These are phyloP conservation scores for Lindgomyces ingoldianus DNA, from an alignment of 495 filamentous ascomycete genomes.

Conservation along the genomic window DNA sequence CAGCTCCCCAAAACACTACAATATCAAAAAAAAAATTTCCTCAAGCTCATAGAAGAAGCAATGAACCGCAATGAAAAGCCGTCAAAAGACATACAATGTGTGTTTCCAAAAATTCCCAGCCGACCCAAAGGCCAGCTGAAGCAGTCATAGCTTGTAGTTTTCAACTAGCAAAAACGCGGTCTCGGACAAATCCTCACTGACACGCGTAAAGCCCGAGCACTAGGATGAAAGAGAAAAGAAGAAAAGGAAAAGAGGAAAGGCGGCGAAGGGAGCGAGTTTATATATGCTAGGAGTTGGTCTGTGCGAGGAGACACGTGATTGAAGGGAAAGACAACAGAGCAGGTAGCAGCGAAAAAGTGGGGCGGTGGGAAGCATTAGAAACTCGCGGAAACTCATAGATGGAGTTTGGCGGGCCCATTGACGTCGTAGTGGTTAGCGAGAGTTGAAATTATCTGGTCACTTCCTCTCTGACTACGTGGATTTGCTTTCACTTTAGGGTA, in stretches of 20 bases:
- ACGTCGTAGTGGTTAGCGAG: too few species aligned
- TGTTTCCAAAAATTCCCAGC: constrained; percentile 28
- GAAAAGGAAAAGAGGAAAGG: not conserved
- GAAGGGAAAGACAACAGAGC: too few species aligned
- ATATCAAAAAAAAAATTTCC: too few species aligned
- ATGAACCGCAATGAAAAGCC: not conserved
- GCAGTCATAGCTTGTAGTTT: constrained; percentile 38
- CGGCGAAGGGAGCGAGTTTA: not conserved
- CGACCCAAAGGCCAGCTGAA: constrained; percentile 31
- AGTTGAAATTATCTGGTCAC: too few species aligned
- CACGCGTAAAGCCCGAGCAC: constrained; percentile 29
- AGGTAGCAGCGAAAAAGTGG: too few species aligned
- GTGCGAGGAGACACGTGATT: too few species aligned
- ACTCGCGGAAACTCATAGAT: too few species aligned
- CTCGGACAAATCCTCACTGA: constrained; percentile 37
- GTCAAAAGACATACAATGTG: not conserved
- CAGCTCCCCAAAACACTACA: too few species aligned
- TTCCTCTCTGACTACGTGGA: too few species aligned
- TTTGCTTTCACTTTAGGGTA: too few species aligned
- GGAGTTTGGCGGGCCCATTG: too few species aligned
- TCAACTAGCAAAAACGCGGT: constrained; percentile 36
- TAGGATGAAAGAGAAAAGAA: constrained; percentile 10
- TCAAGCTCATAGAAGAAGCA: not conserved
- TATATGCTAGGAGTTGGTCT: not conserved
- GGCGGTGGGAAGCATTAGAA: too few species aligned